These are phyloP conservation scores for Ormosia semicastrata DNA, from an alignment of 306 rosid genomes.

Conservation along the genomic window DNA sequence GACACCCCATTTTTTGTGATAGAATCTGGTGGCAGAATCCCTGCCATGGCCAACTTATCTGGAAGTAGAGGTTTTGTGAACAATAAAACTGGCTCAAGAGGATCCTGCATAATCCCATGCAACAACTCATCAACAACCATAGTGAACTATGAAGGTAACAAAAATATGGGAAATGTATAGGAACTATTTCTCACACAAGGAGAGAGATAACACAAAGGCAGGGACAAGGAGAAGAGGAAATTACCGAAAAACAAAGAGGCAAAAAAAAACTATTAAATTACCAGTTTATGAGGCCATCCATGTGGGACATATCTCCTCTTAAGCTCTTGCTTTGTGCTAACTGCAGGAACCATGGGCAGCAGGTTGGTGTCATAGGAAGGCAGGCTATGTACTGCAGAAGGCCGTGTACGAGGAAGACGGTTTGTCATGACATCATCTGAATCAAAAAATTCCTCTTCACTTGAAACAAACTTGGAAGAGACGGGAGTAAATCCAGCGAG, in stretches of 20 bases:
- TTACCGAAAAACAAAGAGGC: background rate
- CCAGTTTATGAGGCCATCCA: slow-evolving; percentile 97
- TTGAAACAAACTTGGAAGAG: slow-evolving; percentile 43
- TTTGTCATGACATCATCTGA: slow-evolving; percentile 70
- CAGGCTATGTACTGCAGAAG: slow-evolving; percentile 43
- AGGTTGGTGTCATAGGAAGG: slow-evolving; percentile 53
- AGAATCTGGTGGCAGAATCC: slow-evolving; percentile 71
- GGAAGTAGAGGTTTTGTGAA: slow-evolving; percentile 86
- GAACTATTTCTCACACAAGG: background rate
- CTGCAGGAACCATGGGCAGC: slow-evolving; percentile 54
- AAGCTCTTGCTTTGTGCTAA: slow-evolving; percentile 64
- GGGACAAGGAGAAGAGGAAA: background rate
- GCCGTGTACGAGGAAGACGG: slow-evolving; percentile 57
- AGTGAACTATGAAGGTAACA: background rate
- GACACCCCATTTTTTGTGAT: slow-evolving; percentile 53
- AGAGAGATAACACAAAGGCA: background rate
- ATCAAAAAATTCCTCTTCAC: slow-evolving; percentile 79
- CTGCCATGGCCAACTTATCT: slow-evolving; percentile 88
- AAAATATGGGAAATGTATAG: background rate
- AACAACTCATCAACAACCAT: slow-evolving; percentile 22
- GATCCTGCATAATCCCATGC: slow-evolving; percentile 73
- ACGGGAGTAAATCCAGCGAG: slow-evolving; percentile 36
- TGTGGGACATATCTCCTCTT: slow-evolving; percentile 67
- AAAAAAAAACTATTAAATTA: slow-evolving; percentile 26
- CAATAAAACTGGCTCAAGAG: slow-evolving; percentile 84